Conservation (phyloP, 2,329 filamentous ascomycete species). For the Cladorrhinum sp. region DNA sequence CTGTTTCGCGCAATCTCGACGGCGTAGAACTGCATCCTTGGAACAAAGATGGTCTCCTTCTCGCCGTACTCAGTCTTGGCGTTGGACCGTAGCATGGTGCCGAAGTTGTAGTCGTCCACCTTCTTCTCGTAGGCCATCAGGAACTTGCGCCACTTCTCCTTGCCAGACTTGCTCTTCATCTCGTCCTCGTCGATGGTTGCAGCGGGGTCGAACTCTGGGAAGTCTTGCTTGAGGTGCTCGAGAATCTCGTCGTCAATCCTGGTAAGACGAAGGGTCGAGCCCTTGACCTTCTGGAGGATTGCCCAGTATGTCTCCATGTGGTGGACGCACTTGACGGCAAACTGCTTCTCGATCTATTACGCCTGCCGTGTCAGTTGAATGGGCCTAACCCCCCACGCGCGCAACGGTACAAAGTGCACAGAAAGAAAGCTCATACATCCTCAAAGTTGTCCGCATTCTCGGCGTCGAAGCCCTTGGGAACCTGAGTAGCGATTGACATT, state of each 20-base stretch:
- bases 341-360: constrained; percentile 95
- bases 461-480: constrained; percentile 58
- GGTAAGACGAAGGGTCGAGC: constrained; percentile 85
- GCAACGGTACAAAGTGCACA: neutral
- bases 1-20: constrained; percentile 67
- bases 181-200: constrained; percentile 81
- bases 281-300: constrained; percentile 86
- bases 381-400: neutral
- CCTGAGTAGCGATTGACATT: constrained; percentile 37
- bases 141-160: constrained; percentile 92
- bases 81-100: constrained; percentile 81
- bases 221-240: constrained; percentile 80
- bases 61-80: constrained; percentile 82
- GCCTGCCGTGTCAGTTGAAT: neutral
- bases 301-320: constrained; percentile 97
- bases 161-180: constrained; percentile 97
- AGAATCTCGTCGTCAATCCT: constrained; percentile 94
- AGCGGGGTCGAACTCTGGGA: constrained; percentile 87
- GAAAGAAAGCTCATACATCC: constrained; percentile 44
- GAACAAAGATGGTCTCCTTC: constrained; percentile 82
- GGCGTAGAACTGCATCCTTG: constrained; percentile 57
- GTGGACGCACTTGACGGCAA: constrained; percentile 95
- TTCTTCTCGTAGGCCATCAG: constrained; percentile 92
- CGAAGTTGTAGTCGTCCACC: constrained; percentile 97
- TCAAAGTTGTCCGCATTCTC: constrained; percentile 54